Conservation (phyloP, 306 rosid species). For the Corylus heterophylla region DNA sequence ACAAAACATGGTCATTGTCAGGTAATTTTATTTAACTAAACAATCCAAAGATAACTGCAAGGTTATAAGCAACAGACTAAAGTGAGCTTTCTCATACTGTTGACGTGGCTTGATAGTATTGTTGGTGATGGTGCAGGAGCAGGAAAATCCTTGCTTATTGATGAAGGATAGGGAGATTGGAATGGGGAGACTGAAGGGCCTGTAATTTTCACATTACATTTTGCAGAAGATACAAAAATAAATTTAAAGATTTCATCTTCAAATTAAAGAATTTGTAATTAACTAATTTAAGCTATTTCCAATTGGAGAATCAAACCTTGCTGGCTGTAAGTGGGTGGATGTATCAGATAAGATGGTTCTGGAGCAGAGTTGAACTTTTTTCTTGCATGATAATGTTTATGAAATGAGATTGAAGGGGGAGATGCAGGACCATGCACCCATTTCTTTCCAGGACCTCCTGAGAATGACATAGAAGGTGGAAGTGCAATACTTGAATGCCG, state of each 20-base stretch:
- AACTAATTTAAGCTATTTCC: constrained; percentile 1
- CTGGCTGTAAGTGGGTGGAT: constrained; percentile 44
- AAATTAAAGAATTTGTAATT: constrained; percentile 11
- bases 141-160: constrained; percentile 34
- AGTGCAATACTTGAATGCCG: constrained; percentile 54
- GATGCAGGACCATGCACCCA: constrained; percentile 43
- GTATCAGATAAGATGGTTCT: constrained; percentile 38
- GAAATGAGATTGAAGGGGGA: constrained; percentile 46
- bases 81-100: constrained; percentile 48
- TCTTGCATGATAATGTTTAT: constrained; percentile 40
- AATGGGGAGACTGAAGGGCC: constrained; percentile 55
- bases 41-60: constrained; percentile 16
- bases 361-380: constrained; percentile 43
- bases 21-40: constrained; percentile 20
- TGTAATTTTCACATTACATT: constrained; percentile 20
- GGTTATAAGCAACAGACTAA: constrained; percentile 7
- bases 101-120: constrained; percentile 33
- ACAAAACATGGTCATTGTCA: constrained; percentile 28
- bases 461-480: constrained; percentile 59
- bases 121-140: constrained; percentile 67
- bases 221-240: constrained; percentile 12
- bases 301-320: constrained; percentile 53
- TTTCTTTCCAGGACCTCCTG: constrained; percentile 40
- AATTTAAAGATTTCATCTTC: constrained; percentile 17
- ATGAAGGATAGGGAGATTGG: constrained; percentile 52